Conservation (phyloP, 1,284 basidiomycete genomes). For the Papiliotrema fonsecae region DNA sequence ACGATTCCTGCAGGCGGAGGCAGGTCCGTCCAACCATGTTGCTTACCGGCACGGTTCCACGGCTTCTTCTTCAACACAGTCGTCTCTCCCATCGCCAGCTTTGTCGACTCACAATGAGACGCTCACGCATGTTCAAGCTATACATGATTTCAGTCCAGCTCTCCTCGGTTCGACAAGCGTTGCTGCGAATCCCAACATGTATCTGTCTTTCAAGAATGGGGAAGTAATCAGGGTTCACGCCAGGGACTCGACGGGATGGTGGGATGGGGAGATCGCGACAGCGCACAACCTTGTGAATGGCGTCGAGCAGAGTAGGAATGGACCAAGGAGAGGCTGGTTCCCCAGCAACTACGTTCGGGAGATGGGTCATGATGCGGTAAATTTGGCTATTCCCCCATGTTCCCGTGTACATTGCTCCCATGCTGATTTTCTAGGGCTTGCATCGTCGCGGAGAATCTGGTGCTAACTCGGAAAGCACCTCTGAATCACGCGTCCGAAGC, state of each 20-base stretch:
- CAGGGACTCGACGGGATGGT: constrained; percentile 88
- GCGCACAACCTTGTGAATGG: constrained; percentile 6
- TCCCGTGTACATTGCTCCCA: background rate
- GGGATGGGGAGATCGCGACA: constrained; percentile 82
- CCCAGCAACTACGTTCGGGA: constrained; percentile 63
- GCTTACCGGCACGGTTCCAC: too few relatives aligned
- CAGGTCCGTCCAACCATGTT: too few relatives aligned
- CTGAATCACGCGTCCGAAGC: constrained; percentile 8
- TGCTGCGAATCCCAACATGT: constrained; percentile 58
- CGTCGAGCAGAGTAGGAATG: constrained; percentile 16
- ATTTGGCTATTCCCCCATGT: constrained; percentile 5
- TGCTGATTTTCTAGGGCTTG: background rate
- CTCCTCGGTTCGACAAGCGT: constrained; percentile 23
- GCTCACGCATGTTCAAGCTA: constrained; percentile 60
- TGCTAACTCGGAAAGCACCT: constrained; percentile 7
- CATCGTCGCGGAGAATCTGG: constrained; percentile 12
- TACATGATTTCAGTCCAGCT: constrained; percentile 77
- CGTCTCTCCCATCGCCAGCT: background rate
- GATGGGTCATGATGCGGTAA: constrained; percentile 28
- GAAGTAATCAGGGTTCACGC: constrained; percentile 87
- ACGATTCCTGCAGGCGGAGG: too few relatives aligned
- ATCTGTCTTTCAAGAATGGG: constrained; percentile 81
- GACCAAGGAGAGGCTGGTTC: constrained; percentile 81
- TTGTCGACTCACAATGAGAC: background rate
- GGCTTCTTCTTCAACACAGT: too few relatives aligned